A percentile compares a stretch with the other conserved stretches of the same genome.
phyloP scores from a whole-genome alignment of 1,284 basidiomycete species.

The Heterobasidion occidentale region DNA sequence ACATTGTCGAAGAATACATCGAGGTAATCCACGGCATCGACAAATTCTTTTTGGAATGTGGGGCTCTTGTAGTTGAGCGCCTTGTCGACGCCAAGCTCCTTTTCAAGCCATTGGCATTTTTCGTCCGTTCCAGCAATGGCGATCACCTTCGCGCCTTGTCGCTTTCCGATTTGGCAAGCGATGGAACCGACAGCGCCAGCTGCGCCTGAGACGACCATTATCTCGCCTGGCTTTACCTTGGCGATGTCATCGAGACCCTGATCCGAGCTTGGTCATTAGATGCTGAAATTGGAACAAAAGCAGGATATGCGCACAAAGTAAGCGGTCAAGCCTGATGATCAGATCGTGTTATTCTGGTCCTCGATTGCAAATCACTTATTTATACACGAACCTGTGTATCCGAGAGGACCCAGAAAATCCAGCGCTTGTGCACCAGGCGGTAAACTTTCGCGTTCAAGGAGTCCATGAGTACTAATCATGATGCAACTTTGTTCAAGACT shows the following conservation, averaged over 20 bases:
- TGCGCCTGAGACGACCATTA: constrained; percentile 80
- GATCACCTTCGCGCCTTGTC: constrained; percentile 71
- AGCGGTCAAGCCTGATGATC: constrained; percentile 59
- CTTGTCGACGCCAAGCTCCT: constrained; percentile 75
- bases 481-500: background rate
- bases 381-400: constrained; percentile 47
- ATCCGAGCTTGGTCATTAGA: background rate
- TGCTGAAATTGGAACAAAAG: background rate
- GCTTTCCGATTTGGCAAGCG: constrained; percentile 73
- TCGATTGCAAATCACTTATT: background rate
- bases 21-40: constrained; percentile 49
- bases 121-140: constrained; percentile 75
- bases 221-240: constrained; percentile 74
- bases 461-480: background rate
- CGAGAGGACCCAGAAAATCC: constrained; percentile 76
- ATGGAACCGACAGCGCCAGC: constrained; percentile 81
- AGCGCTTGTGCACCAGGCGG: constrained; percentile 48
- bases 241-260: constrained; percentile 81
- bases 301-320: constrained; percentile 54
- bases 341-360: no score
- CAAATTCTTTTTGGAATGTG: constrained; percentile 43
- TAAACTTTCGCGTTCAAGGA: constrained; percentile 26
- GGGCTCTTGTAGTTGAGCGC: constrained; percentile 79
- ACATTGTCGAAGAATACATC: constrained; percentile 89
- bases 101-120: constrained; percentile 79